These are phyloP conservation scores for Penicillium angulare DNA, from an alignment of 495 filamentous ascomycete genomes.

Conservation along the genomic window DNA sequence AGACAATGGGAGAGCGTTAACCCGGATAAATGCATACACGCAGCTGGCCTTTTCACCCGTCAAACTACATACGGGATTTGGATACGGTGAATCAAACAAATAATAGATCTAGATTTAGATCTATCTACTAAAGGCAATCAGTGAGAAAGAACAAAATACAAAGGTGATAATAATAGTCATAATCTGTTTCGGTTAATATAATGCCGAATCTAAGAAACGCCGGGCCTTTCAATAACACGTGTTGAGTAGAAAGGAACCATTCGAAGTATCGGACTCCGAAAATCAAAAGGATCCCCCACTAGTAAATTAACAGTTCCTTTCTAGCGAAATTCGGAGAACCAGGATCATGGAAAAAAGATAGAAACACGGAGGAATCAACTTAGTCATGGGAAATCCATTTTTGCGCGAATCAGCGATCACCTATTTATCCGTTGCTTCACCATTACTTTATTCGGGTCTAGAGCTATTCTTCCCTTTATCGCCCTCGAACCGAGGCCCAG, in stretches of 20 bases:
- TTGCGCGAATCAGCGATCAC: constrained; percentile 8
- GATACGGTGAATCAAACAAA: no score
- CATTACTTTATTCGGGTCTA: not conserved
- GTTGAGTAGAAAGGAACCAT: not conserved
- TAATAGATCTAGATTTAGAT: no score
- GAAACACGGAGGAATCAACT: no score
- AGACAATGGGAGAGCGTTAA: constrained; percentile 2
- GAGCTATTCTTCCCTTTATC: no score
- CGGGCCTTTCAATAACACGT: no score
- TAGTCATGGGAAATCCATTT: not conserved
- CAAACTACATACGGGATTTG: no score
- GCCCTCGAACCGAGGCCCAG: no score
- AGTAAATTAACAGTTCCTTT: not conserved
- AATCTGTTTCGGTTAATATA: no score
- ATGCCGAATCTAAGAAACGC: no score
- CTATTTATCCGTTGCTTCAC: constrained; percentile 1
- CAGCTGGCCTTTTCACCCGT: not conserved
- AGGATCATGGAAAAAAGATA: not conserved
- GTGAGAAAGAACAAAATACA: no score
- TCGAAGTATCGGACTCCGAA: not conserved
- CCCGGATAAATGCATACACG: constrained; percentile 2
- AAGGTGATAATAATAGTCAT: no score
- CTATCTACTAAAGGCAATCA: no score
- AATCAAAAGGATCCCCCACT: not conserved
- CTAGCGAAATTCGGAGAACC: not conserved